phyloP scores from a whole-genome alignment of 805 yeast species.

The Kluyveromyces aestuarii region DNA sequence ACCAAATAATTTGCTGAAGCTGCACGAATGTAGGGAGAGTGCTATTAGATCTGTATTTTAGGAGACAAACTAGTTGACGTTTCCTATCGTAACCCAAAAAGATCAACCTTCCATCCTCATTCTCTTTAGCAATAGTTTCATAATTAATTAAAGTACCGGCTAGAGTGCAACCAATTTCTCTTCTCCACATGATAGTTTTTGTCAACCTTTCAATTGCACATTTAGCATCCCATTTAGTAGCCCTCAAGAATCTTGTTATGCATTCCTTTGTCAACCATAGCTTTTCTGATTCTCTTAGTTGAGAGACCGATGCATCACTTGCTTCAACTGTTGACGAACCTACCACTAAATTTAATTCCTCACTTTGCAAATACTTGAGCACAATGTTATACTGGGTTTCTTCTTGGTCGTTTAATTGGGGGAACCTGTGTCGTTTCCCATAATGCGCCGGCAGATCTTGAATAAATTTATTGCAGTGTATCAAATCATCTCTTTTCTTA shows the following conservation, averaged over 20 bases:
- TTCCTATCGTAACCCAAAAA: conserved; percentile 46
- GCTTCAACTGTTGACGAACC: conserved; percentile 1
- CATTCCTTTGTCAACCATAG: conserved; percentile 42
- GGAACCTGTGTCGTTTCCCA: conserved; percentile 11
- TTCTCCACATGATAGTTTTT: conserved; percentile 45
- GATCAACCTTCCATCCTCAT: conserved; percentile 45
- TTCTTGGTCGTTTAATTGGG: conserved; percentile 14
- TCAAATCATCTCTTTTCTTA: conserved; percentile 9
- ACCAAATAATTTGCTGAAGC: conserved; percentile 47
- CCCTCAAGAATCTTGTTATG: conserved; percentile 41
- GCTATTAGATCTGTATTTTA: conserved; percentile 47
- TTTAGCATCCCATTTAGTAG: conserved; percentile 41
- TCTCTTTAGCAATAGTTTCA: conserved; percentile 37
- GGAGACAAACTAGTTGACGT: conserved; percentile 43
- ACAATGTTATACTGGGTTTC: conserved; percentile 11
- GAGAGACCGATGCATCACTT: conserved; percentile 1
- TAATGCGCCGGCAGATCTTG: conserved; percentile 17
- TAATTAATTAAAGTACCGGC: conserved; percentile 29
- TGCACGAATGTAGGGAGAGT: conserved; percentile 41
- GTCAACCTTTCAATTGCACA: conserved; percentile 37
- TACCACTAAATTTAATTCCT: conserved; percentile 12
- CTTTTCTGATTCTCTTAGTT: conserved; percentile 16
- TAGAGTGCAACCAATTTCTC: conserved; percentile 38
- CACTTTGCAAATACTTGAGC: conserved; percentile 14
- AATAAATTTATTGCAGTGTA: conserved; percentile 16